Percentiles rank a stretch among this genome's conserved stretches.
Evolutionary conservation across 2,329 filamentous ascomycete genomes (phyloP).

Genomic region (Sclerotinia nivalis): DNA sequence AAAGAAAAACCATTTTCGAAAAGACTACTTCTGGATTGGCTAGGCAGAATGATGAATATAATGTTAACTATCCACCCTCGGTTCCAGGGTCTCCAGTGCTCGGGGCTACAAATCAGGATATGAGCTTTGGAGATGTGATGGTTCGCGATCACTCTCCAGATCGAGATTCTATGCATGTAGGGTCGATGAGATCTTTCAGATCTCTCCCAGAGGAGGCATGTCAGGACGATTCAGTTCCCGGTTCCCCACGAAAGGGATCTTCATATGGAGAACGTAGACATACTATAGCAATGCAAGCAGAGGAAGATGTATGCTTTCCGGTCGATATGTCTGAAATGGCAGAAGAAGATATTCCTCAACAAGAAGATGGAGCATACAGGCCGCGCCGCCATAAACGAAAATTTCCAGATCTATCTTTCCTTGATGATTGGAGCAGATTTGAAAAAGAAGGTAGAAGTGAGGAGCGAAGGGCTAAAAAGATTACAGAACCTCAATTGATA

Average conservation of each 20-base stretch:
- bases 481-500: conserved; percentile 90
- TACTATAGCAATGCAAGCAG: conserved; percentile 63
- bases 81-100: conserved; percentile 62
- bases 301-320: conserved; percentile 93
- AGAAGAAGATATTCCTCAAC: conserved; percentile 66
- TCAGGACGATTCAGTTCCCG: conserved; percentile 39
- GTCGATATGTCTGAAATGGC: conserved; percentile 78
- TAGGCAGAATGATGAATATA: conserved; percentile 51
- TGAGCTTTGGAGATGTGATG: conserved; percentile 69
- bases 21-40: conserved; percentile 31
- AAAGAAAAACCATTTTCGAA: conserved; percentile 39
- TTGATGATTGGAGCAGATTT: conserved; percentile 87
- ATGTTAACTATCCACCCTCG: conserved; percentile 69
- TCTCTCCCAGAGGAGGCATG: conserved; percentile 29
- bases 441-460: conserved; percentile 88
- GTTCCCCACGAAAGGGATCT: conserved; percentile 33
- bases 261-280: conserved; percentile 49
- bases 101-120: conserved; percentile 51
- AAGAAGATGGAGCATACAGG: conserved; percentile 47
- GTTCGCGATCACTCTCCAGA: conserved; percentile 59
- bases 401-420: conserved; percentile 81
- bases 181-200: conserved; percentile 31
- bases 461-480: conserved; percentile 81
- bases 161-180: conserved; percentile 26
- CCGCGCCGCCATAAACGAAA: conserved; percentile 61